Conservation (phyloP, 768 basidiomycete species). For the Sistotremastrum niveocremeum region DNA sequence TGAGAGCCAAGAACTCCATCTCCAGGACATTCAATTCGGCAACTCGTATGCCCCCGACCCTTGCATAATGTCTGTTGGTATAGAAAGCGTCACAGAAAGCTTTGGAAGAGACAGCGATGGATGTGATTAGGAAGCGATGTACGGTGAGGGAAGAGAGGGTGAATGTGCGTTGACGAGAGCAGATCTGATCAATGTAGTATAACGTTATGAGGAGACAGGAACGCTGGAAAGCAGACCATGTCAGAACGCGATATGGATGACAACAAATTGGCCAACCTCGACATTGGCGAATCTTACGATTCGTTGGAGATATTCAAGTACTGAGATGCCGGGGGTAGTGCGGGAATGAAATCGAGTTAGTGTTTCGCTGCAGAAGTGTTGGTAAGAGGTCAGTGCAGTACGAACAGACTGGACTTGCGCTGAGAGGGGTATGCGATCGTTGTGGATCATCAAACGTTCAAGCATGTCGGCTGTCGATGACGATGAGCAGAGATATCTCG, state of each 20-base stretch:
- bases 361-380: conserved; percentile 44
- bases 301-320: conserved; percentile 86
- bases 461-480: conserved; percentile 77
- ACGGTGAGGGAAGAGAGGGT: conserved; percentile 92
- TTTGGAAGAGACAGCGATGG: conserved; percentile 86
- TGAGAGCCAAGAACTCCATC: conserved; percentile 80
- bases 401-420: conserved; percentile 38
- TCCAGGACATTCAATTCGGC: conserved; percentile 90
- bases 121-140: conserved; percentile 93
- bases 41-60: conserved; percentile 88
- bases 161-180: conserved; percentile 74
- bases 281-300: conserved; percentile 93
- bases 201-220: conserved; percentile 70
- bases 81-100: conserved; percentile 93
- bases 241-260: conserved; percentile 1
- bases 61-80: conserved; percentile 88
- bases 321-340: conserved; percentile 72
- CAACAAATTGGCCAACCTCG: conserved; percentile 44
- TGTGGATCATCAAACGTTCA: conserved; percentile 85
- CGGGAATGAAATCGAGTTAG: conserved; percentile 96
- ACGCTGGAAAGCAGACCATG: conserved; percentile 30
- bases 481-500: conserved; percentile 9
- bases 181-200: conserved; percentile 90
- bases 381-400: conserved; percentile 10
- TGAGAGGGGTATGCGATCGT: conserved; percentile 86